Base-by-base conservation (phyloP, 2,329 filamentous ascomycete genomes). In the Pyricularia pennisetigena region DNA sequence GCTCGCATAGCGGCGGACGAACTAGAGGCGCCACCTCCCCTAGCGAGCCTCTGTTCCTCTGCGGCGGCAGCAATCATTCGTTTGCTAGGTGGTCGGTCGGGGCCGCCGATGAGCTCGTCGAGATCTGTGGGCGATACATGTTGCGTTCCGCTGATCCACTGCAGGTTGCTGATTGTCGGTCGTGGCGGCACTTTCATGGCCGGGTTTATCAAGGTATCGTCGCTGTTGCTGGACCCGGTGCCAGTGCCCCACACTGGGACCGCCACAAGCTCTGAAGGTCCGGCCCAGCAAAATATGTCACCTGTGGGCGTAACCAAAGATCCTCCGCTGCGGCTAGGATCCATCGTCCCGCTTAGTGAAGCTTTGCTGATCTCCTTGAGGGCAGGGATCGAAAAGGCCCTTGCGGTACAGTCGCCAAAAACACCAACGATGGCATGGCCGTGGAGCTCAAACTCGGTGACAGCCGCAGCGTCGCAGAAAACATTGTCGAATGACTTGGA, bases 131-230 rank as follows among this genome's bases (percentile, higher is more conserved):
- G 90, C 1, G 92, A 93, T 64, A 99, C 86, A 73, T 96, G 91
- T 78, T 97, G 94, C 1, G 94, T 98, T 4, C 95, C 95, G 0
- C 93, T 91, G 67, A 99, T 93, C 95, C 95, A 99, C 79, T 98
- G 93, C 54, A 99, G 79, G 74, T 96, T 97, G 24, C 92, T 96
- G 70, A 99, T 99, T 0, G 93, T 97, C 0, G 95, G 95, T 2
- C 95, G 88, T 14, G 92, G 85, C 1, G 94, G 94, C 26, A 91
- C 85, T 20, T 85, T 75, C 0, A 92, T 85, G 69, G 91, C 83
- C 0, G 91, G 88, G 75, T 98, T 97, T 78, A 92, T 87, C 3
- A 99, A 82, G 8, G 83, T 87, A 75, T 97, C 94, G n/a, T 86
- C 79, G 0, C 81, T 82, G 67, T 84, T 87, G 69, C 85, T 86